Conservation (phyloP, 2,329 filamentous ascomycete species). For the Fusarium vanettenii region DNA sequence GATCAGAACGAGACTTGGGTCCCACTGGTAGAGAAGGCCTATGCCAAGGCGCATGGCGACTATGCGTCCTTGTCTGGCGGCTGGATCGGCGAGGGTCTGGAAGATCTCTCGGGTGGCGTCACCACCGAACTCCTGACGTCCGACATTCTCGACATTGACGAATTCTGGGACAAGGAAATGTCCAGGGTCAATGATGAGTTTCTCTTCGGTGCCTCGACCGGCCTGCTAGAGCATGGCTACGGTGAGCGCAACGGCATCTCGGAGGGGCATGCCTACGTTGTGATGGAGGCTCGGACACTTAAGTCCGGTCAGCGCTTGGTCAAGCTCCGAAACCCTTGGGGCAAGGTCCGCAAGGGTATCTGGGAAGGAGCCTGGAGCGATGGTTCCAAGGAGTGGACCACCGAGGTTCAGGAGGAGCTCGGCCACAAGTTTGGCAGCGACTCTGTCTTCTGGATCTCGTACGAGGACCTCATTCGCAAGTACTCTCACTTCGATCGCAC, state of each 20-base stretch:
- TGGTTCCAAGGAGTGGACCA: conserved; percentile 71
- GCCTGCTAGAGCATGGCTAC: conserved; percentile 71
- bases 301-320: conserved; percentile 66
- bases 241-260: conserved; percentile 69
- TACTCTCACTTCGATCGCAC: conserved; percentile 72
- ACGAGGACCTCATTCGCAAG: conserved; percentile 71
- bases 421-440: conserved; percentile 70
- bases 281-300: conserved; percentile 68
- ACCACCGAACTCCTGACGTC: conserved; percentile 75
- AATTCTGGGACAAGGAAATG: conserved; percentile 86
- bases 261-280: conserved; percentile 69
- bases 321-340: conserved; percentile 71
- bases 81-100: conserved; percentile 72
- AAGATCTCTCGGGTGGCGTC: conserved; percentile 74
- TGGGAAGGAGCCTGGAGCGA: conserved; percentile 72
- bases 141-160: conserved; percentile 81
- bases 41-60: conserved; percentile 85
- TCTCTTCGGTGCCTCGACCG: conserved; percentile 77
- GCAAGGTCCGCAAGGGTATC: conserved; percentile 65
- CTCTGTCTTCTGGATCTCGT: conserved; percentile 73
- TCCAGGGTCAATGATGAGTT: conserved; percentile 85
- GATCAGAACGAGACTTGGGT: conserved; percentile 87
- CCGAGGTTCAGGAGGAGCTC: conserved; percentile 67
- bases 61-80: conserved; percentile 78
- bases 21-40: conserved; percentile 83